These are phyloP conservation scores for Colletotrichum karsti DNA, from an alignment of 2,329 filamentous ascomycete genomes.

Conservation along the genomic window DNA sequence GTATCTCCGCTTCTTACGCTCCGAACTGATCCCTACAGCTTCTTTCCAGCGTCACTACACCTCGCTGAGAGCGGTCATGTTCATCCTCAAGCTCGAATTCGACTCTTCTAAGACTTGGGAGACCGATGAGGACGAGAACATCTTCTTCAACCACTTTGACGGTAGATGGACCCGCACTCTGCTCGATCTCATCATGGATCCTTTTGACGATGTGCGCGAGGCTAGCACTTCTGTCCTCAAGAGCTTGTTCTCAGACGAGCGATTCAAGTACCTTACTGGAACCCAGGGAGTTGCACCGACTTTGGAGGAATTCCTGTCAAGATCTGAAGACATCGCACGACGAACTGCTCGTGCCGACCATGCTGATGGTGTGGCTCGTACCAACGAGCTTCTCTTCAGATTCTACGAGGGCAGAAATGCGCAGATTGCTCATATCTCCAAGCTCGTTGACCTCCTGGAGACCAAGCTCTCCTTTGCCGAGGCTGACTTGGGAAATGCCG, in stretches of 20 bases:
- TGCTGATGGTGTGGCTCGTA: conserved; percentile 87
- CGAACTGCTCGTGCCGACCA: conserved; percentile 87
- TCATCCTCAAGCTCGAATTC: conserved; percentile 75
- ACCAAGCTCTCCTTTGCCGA: conserved; percentile 70
- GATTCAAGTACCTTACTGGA: conserved; percentile 36
- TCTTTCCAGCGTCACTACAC: conserved; percentile 93
- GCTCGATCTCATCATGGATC: conserved; percentile 83
- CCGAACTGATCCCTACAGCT: conserved; percentile 80
- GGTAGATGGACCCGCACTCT: conserved; percentile 68
- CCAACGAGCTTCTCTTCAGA: conserved; percentile 74
- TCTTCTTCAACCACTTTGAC: conserved; percentile 54
- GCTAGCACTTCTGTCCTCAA: conserved; percentile 59
- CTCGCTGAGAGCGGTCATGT: conserved; percentile 74
- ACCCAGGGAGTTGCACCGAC: conserved; percentile 32
- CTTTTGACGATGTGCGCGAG: conserved; percentile 90
- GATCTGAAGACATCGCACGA: conserved; percentile 67
- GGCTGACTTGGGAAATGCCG: conserved; percentile 71
- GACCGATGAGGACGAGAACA: conserved; percentile 46
- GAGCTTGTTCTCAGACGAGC: conserved; percentile 53
- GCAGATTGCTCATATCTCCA: conserved; percentile 61
- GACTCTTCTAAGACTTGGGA: conserved; percentile 56
- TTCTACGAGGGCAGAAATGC: conserved; percentile 55
- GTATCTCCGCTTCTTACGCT: conserved; percentile 77
- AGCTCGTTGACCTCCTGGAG: conserved; percentile 70
- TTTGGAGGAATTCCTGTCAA: conserved; percentile 56